Percentiles rank a stretch among this genome's conserved stretches.
phyloP scores from a whole-genome alignment of 768 basidiomycete genomes.

The Lactarius trivialis region DNA sequence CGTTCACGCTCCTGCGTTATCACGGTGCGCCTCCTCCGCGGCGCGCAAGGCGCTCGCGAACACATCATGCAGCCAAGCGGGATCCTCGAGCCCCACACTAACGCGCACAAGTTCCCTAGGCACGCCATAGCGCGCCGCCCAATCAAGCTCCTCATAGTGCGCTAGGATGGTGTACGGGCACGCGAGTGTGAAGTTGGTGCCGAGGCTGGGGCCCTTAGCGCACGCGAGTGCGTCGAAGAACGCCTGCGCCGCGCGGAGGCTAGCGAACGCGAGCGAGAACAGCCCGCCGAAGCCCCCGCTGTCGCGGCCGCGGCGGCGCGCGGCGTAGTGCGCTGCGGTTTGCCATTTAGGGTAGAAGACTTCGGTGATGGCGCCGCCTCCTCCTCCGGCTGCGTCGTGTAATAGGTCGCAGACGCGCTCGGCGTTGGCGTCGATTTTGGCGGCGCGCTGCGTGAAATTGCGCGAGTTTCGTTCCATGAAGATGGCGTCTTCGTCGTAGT shows the following conservation, averaged over 20 bases:
- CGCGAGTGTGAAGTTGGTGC: constrained; percentile 94
- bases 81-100: constrained; percentile 86
- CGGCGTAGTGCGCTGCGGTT: constrained; percentile 64
- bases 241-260: constrained; percentile 54
- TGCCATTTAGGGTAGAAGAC: constrained; percentile 88
- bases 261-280: constrained; percentile 81
- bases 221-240: constrained; percentile 83
- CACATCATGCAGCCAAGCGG: constrained; percentile 43
- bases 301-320: constrained; percentile 45
- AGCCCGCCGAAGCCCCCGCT: constrained; percentile 61
- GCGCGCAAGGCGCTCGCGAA: constrained; percentile 63
- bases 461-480: constrained; percentile 99
- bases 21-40: constrained; percentile 47
- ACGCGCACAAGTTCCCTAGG: constrained; percentile 79
- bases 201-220: constrained; percentile 85
- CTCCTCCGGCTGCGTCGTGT: constrained; percentile 54
- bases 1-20: neutral
- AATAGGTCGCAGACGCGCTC: constrained; percentile 79
- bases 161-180: constrained; percentile 91
- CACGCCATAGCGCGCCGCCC: constrained; percentile 86
- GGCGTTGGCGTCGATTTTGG: constrained; percentile 73
- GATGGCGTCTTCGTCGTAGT: constrained; percentile 87
- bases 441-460: constrained; percentile 73
- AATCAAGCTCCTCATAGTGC: constrained; percentile 83
- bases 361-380: constrained; percentile 64